phyloP scores from a whole-genome alignment of 108 stramenopile species.

The Cyclotella atomus region DNA sequence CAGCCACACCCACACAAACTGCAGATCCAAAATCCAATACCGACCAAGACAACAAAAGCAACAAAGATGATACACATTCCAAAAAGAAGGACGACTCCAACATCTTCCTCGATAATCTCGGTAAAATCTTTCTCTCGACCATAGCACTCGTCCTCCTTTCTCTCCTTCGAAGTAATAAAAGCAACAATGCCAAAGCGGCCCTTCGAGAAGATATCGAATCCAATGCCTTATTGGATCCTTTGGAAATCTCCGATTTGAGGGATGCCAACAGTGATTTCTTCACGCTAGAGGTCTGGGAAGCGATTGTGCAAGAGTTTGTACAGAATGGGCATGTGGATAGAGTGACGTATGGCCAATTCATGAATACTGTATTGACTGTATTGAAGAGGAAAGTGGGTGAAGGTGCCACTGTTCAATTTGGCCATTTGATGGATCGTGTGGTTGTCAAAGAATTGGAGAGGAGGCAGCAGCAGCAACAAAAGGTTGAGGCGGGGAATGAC shows the following conservation, averaged over 20 bases:
- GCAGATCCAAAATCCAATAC: too few relatives aligned
- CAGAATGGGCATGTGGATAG: conserved; percentile 23
- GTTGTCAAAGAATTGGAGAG: conserved; percentile 57
- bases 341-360: conserved; percentile 68
- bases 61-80: too few relatives aligned
- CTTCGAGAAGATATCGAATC: conserved; percentile 72
- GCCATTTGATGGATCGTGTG: conserved; percentile 84
- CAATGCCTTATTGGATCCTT: conserved; percentile 67
- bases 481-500: conserved; percentile 5
- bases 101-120: conserved; percentile 88
- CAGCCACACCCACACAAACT: too few relatives aligned
- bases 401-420: conserved; percentile 78
- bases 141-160: conserved; percentile 67
- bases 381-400: conserved; percentile 63
- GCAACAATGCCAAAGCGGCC: conserved; percentile 54
- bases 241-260: conserved; percentile 87
- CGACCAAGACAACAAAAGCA: conserved; percentile 5
- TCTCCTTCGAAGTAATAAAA: conserved; percentile 66
- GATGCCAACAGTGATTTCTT: conserved; percentile 68
- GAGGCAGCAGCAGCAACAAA: not conserved
- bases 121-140: conserved; percentile 62
- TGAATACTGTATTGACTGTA: conserved; percentile 44
- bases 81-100: conserved; percentile 62
- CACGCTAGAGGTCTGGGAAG: conserved; percentile 53
- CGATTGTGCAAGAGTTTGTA: conserved; percentile 48